Evolutionary conservation across 306 rosid genomes (phyloP).

Genomic region (Pterocarpus macrocarpus): DNA sequence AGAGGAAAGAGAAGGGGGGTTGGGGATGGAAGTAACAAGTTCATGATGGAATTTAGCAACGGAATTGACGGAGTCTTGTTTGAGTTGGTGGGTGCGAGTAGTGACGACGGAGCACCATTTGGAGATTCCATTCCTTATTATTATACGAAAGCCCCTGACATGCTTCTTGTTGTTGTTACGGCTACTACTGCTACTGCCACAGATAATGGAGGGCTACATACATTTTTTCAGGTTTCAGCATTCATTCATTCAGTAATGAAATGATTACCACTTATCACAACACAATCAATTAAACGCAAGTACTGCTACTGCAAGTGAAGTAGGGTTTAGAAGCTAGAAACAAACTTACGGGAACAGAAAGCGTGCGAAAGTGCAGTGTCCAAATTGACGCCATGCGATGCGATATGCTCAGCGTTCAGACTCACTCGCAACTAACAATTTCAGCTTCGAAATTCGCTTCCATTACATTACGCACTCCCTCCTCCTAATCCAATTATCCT

Average conservation of each 20-base stretch:
- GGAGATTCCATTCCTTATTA: slow-evolving; percentile 40
- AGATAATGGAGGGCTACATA: slow-evolving; percentile 26
- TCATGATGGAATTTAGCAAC: slow-evolving; percentile 39
- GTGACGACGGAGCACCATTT: background rate
- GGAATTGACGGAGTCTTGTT: slow-evolving; percentile 32
- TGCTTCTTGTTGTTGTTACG: background rate
- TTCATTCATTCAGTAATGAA: background rate
- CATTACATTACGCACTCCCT: too few relatives aligned
- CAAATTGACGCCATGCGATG: slow-evolving; percentile 63
- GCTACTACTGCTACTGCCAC: background rate
- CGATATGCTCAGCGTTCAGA: background rate
- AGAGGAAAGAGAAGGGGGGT: slow-evolving; percentile 1
- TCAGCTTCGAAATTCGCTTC: background rate
- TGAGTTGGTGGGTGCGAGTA: slow-evolving; percentile 37
- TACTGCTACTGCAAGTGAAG: background rate
- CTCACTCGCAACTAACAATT: slow-evolving; percentile 5
- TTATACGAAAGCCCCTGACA: slow-evolving; percentile 7
- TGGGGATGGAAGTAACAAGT: slow-evolving; percentile 32
- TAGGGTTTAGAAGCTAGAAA: background rate
- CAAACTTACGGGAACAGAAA: slow-evolving; percentile 57
- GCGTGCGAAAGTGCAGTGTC: slow-evolving; percentile 50
- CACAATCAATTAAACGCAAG: background rate
- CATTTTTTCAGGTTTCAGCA: background rate
- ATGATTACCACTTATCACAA: background rate
- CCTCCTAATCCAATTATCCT: background rate